Percentiles rank a stretch among this genome's conserved stretches.
Evolutionary conservation across 805 yeast genomes (phyloP).

Genomic region (Starmera pachycereana): DNA sequence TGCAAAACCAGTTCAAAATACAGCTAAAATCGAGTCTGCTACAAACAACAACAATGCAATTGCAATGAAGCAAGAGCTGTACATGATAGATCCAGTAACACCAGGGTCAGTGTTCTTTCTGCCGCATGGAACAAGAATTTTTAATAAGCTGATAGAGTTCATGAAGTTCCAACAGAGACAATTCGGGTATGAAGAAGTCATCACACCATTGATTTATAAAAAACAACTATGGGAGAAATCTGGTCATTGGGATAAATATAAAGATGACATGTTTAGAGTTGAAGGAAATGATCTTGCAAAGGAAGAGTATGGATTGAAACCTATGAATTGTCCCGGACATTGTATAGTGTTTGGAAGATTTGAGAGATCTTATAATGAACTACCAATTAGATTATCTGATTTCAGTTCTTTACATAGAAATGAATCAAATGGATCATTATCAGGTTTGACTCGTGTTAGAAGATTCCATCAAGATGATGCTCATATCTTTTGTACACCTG

Average conservation of each 20-base stretch:
- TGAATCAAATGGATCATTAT: slow-evolving; percentile 88
- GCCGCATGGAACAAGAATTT: slow-evolving; percentile 85
- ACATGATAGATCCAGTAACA: slow-evolving; percentile 66
- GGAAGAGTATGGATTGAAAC: slow-evolving; percentile 72
- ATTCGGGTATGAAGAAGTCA: slow-evolving; percentile 84
- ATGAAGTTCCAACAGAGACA: slow-evolving; percentile 77
- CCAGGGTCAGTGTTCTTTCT: slow-evolving; percentile 91
- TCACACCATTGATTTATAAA: slow-evolving; percentile 83
- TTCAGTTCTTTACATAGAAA: slow-evolving; percentile 90
- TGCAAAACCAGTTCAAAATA: no score
- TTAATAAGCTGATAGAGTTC: slow-evolving; percentile 67
- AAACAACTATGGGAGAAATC: slow-evolving; percentile 79
- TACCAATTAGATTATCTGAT: slow-evolving; percentile 81
- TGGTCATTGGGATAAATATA: slow-evolving; percentile 94
- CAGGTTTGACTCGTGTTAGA: slow-evolving; percentile 88
- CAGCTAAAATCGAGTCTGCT: slow-evolving; percentile 5
- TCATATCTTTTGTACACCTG: slow-evolving; percentile 80
- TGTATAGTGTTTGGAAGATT: slow-evolving; percentile 70
- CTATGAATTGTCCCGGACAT: slow-evolving; percentile 96
- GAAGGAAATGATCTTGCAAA: slow-evolving; percentile 38
- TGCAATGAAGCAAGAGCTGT: slow-evolving; percentile 53
- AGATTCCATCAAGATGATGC: slow-evolving; percentile 98
- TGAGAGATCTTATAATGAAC: slow-evolving; percentile 73
- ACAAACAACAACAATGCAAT: slow-evolving; percentile 15
- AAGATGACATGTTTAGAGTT: slow-evolving; percentile 90